These are phyloP conservation scores for Populus pruinosa DNA, from an alignment of 345 rosid genomes.

Conservation along the genomic window DNA sequence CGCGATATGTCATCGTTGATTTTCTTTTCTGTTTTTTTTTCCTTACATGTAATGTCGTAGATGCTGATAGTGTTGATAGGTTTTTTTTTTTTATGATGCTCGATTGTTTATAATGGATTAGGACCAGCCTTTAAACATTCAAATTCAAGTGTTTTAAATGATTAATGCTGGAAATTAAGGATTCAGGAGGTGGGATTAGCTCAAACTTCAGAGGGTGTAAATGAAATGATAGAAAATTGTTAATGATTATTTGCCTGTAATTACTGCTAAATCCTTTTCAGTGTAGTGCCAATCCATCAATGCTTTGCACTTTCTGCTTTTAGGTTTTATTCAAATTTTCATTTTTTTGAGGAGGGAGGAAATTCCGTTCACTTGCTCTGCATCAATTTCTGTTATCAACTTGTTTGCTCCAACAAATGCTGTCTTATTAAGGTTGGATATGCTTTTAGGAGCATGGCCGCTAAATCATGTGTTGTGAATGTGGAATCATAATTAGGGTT, in stretches of 20 bases:
- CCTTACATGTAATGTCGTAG: background rate
- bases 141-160: background rate
- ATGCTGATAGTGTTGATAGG: background rate
- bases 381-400: background rate
- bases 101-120: background rate
- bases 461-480: background rate
- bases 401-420: background rate
- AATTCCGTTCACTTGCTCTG: background rate
- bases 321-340: too few relatives aligned
- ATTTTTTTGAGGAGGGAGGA: background rate
- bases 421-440: background rate
- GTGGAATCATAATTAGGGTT: background rate
- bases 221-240: background rate
- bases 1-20: background rate
- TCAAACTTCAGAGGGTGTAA: too few relatives aligned
- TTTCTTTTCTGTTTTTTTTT: background rate
- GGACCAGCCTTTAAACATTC: background rate
- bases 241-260: background rate
- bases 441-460: background rate
- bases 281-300: background rate
- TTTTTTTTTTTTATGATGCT: background rate
- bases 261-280: background rate
- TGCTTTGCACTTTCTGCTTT: background rate
- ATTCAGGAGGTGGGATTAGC: background rate
- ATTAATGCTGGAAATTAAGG: background rate